These are phyloP conservation scores for Copromyces sp. DNA, from an alignment of 495 filamentous ascomycete species.

Conservation along the genomic window DNA sequence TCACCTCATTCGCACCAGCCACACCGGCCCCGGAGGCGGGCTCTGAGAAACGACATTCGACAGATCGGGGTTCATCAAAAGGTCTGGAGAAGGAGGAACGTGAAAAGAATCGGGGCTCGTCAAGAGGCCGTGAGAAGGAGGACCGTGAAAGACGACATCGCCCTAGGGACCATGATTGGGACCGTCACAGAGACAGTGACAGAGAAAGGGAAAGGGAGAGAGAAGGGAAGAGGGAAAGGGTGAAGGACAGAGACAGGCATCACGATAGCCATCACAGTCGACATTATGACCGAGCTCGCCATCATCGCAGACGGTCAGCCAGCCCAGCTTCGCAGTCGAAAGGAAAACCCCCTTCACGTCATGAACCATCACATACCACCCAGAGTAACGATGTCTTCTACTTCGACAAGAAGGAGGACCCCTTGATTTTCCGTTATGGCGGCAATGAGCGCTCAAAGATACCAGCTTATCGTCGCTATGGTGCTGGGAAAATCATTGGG, in stretches of 20 bases:
- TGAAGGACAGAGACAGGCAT: not conserved
- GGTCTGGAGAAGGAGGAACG: not conserved
- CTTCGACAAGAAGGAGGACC: constrained; percentile 34
- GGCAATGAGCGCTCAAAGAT: constrained; percentile 29
- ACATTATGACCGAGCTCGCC: not conserved
- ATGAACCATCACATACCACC: not conserved
- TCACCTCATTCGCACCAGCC: constrained; percentile 54
- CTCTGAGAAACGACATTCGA: not conserved
- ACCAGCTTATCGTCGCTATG: constrained; percentile 32
- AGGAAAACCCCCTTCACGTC: not conserved
- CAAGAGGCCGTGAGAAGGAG: not conserved
- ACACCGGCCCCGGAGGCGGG: constrained; percentile 1
- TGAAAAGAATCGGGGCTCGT: not conserved
- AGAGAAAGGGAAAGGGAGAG: constrained; percentile 11
- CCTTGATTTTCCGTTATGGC: constrained; percentile 34
- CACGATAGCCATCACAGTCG: not conserved
- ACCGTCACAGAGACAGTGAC: not conserved
- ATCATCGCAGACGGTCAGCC: not conserved
- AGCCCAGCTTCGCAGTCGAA: not conserved
- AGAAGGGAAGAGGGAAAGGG: not conserved
- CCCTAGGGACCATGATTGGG: not conserved
- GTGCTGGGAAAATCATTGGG: constrained; percentile 31
- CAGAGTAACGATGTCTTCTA: constrained; percentile 19
- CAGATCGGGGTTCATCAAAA: not conserved
- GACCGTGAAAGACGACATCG: not conserved